Evolutionary conservation across 2,329 filamentous ascomycete genomes (phyloP), one percentile per base, ranked within the genome.

Genomic region (Pseudocercospora pini-densiflorae): DNA sequence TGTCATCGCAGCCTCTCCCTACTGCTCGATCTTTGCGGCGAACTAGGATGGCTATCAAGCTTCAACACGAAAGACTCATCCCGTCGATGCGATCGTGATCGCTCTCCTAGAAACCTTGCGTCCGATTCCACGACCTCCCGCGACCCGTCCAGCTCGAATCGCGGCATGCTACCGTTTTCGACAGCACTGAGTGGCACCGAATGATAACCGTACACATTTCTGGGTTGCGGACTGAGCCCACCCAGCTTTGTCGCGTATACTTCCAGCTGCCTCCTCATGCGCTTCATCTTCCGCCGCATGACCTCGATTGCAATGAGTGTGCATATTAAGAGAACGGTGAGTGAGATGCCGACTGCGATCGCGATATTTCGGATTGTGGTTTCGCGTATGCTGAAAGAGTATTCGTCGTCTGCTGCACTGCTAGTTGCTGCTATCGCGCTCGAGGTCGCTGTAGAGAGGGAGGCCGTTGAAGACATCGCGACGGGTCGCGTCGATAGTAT

Each of bases 351-450:
- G 21, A 68, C 58, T 10, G 60, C 63, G 12, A 68, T 65, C 3
- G 66, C 63, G 12, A 61, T 63, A 33, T 68, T 63, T 9, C 66
- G 66, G 31, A 68, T 62, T 8, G 62, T 64, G 5, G 62, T 59
- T 27, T 68, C 66, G 45, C 59, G 60, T 57, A 68, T 64, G 33
- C 55, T 65, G 60, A 65, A 68, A 21, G 62, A 59, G 57, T 63
- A 68, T n/a, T 54, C 64, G n/a, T 63, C 53, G 40, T 62, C 59
- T 19, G 65, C 45, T 29, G 49, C 6, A 45, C n/a, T 23, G 24
- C 21, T 59, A 6, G 53, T 36, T 14, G 53, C 16, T 7, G 19
- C 16, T 27, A 53, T 36, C 12, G 63, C 23, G 29, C 45, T 65
- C 24, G 62, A 36, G 7, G 59, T 59, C 10, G 63, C n/a, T 40